A percentile compares a stretch with the other conserved stretches of the same genome.
Evolutionary conservation across 2,329 filamentous ascomycete genomes (phyloP).

Genomic region (Fusarium sp.): DNA sequence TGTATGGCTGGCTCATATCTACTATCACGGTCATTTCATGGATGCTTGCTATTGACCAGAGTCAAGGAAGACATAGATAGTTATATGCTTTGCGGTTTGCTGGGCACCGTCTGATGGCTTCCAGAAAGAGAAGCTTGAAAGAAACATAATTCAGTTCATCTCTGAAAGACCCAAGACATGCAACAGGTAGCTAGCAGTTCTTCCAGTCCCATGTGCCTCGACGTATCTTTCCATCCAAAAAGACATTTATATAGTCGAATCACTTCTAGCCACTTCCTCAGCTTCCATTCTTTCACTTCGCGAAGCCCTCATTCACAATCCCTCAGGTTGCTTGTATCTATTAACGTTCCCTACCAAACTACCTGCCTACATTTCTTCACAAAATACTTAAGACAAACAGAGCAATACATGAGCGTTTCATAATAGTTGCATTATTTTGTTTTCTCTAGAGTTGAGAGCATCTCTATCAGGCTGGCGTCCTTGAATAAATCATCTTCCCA

Average conservation of each 20-base stretch:
- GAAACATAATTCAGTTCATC: neutral
- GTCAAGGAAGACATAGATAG: neutral
- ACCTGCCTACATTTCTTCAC: no score
- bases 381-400: neutral
- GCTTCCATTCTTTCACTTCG: neutral
- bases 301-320: neutral
- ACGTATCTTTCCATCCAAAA: neutral
- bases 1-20: neutral
- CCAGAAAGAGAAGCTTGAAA: neutral
- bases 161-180: neutral
- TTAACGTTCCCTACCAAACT: neutral
- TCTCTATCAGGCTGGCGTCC: neutral
- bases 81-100: no score
- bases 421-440: neutral
- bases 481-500: neutral
- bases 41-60: neutral
- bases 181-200: neutral
- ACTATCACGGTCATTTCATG: neutral
- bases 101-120: neutral
- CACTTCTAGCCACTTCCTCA: no score
- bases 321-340: neutral
- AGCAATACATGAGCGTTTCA: neutral
- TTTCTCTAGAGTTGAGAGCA: conserved; percentile 3
- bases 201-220: neutral
- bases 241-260: neutral